Evolutionary conservation across 2,329 filamentous ascomycete species (phyloP).

Genomic region (Hypoxylon sp.): DNA sequence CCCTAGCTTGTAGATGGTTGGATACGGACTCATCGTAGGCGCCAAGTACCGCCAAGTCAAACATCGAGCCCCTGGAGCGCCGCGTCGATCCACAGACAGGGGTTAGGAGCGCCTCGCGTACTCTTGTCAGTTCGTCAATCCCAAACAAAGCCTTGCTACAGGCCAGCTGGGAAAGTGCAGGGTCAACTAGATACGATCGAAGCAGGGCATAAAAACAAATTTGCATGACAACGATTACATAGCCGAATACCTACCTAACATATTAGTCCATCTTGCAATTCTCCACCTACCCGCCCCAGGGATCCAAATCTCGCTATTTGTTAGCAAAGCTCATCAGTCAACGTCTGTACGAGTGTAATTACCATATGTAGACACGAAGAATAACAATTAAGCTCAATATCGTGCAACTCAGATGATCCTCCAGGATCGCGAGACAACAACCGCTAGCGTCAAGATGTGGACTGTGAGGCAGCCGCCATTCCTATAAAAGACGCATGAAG

Average conservation of each 20-base stretch:
- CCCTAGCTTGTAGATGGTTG: slow-evolving; percentile 26
- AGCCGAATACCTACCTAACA: slow-evolving; percentile 9
- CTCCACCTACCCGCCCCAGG: not conserved
- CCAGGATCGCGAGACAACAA: slow-evolving; percentile 7
- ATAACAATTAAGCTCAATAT: slow-evolving; percentile 16
- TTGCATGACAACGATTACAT: slow-evolving; percentile 17
- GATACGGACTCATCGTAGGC: slow-evolving; percentile 32
- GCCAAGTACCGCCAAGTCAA: slow-evolving; percentile 47
- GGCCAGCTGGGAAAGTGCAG: slow-evolving; percentile 45
- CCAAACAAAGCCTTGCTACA: slow-evolving; percentile 43
- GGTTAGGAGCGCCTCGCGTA: slow-evolving; percentile 31
- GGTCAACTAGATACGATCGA: slow-evolving; percentile 33
- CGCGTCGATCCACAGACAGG: slow-evolving; percentile 45
- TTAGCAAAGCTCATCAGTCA: slow-evolving; percentile 11
- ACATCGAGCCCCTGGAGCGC: slow-evolving; percentile 40
- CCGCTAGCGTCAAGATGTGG: slow-evolving; percentile 5
- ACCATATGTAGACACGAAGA: slow-evolving; percentile 14
- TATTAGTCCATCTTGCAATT: slow-evolving; percentile 13
- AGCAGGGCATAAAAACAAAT: slow-evolving; percentile 24
- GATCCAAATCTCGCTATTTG: slow-evolving; percentile 11
- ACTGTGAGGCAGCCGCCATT: slow-evolving; percentile 6
- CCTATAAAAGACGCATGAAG: slow-evolving; percentile 21
- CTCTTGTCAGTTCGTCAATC: slow-evolving; percentile 34
- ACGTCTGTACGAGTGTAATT: slow-evolving; percentile 21
- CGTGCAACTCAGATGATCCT: slow-evolving; percentile 28